phyloP scores from a whole-genome alignment of 169 alveolate genomes.

The Eimeria necatrix region DNA sequence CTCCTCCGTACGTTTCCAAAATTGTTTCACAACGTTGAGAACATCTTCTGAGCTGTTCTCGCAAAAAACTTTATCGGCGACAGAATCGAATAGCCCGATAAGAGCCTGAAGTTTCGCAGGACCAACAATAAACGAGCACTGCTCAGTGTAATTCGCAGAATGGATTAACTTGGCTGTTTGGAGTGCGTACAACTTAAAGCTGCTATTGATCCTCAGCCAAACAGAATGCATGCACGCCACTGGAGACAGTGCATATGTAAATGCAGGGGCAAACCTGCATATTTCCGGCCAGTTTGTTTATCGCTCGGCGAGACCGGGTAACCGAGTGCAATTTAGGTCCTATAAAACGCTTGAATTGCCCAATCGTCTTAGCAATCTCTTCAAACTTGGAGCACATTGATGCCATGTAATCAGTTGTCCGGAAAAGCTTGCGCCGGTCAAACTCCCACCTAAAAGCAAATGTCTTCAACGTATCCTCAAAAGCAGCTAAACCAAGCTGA shows the following conservation, averaged over 20 bases:
- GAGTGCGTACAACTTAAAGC: no score
- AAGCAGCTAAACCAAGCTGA: neutral
- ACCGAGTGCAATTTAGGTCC: conserved; percentile 96
- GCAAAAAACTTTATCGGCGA: conserved; percentile 89
- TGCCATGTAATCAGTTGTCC: conserved; percentile 92
- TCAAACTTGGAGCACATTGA: conserved; percentile 89
- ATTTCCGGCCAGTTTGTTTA: conserved; percentile 89
- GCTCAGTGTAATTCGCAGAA: neutral
- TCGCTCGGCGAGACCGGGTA: conserved; percentile 94
- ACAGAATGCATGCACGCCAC: no score
- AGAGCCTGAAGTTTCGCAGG: conserved; percentile 72
- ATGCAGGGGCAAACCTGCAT: conserved; percentile 84
- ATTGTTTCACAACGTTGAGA: conserved; percentile 87
- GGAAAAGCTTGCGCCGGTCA: conserved; percentile 88
- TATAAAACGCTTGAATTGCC: conserved; percentile 93
- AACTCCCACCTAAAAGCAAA: conserved; percentile 89
- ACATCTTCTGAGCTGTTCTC: conserved; percentile 89
- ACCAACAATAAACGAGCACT: neutral
- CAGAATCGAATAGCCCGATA: conserved; percentile 86
- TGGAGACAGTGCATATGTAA: no score
- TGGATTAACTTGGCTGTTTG: no score
- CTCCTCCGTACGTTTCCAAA: conserved; percentile 88
- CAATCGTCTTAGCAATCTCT: conserved; percentile 89
- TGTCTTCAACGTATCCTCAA: neutral
- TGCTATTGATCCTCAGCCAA: no score